Conservation (phyloP, 148 eudicot species). For the Rhododendron simsii region DNA sequence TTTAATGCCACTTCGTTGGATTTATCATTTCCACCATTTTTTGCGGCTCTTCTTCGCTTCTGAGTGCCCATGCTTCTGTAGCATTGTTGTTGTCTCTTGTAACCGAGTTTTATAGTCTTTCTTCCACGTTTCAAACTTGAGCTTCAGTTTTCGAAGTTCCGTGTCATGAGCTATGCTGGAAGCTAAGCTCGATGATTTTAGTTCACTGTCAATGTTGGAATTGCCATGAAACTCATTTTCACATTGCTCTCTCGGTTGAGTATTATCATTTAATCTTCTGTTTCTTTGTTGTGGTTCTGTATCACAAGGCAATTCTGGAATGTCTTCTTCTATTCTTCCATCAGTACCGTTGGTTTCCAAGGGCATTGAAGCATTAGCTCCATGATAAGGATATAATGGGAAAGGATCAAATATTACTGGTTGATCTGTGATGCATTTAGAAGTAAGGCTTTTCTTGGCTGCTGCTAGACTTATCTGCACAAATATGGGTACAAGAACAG, state of each 20-base stretch:
- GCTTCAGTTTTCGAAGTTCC: constrained; percentile 33
- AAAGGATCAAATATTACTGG: constrained; percentile 6
- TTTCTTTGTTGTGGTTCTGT: background rate
- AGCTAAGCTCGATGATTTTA: constrained; percentile 4
- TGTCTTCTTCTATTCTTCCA: background rate
- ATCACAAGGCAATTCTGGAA: background rate
- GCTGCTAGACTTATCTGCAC: constrained; percentile 32
- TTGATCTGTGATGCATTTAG: constrained; percentile 12
- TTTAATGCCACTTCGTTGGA: background rate
- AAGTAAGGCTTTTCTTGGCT: constrained; percentile 17
- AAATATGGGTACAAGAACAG: background rate
- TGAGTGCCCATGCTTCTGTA: constrained; percentile 26
- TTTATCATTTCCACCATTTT: constrained; percentile 31
- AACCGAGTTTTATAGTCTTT: constrained; percentile 37
- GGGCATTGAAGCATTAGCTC: constrained; percentile 3
- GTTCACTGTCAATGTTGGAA: background rate
- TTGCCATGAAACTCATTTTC: constrained; percentile 6
- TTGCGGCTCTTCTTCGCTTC: constrained; percentile 22
- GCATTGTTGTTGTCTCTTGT: constrained; percentile 24
- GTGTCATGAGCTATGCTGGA: constrained; percentile 9
- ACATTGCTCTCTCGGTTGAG: constrained; percentile 1
- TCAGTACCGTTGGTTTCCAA: background rate
- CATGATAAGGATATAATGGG: constrained; percentile 1
- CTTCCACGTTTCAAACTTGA: constrained; percentile 38
- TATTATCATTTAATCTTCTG: background rate